A percentile compares a stretch with the other conserved stretches of the same genome.
Evolutionary conservation across 306 rosid genomes (phyloP).

Genomic region (Pterocarpus macrocarpus): DNA sequence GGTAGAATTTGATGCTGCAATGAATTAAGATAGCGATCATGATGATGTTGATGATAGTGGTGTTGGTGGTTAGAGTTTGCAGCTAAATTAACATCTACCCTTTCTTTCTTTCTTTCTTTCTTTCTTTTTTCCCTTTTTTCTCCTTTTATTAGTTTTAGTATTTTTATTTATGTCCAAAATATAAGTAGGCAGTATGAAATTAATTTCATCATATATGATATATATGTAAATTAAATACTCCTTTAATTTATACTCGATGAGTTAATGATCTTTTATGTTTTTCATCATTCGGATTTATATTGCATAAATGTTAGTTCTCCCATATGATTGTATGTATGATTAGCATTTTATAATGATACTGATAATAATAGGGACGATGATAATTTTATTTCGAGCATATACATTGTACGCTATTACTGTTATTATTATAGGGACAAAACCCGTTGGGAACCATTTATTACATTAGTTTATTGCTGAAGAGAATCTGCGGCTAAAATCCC

Average conservation of each 20-base stretch:
- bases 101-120: neutral
- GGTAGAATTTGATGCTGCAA: neutral
- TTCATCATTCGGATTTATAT: neutral
- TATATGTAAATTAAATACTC: constrained; percentile 41
- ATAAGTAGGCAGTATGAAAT: constrained; percentile 33
- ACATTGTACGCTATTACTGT: neutral
- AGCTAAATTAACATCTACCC: constrained; percentile 35
- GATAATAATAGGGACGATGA: constrained; percentile 10
- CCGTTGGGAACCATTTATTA: constrained; percentile 27
- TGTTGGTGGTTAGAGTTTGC: constrained; percentile 35
- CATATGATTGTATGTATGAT: constrained; percentile 46
- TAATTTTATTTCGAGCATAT: constrained; percentile 17
- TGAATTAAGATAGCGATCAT: constrained; percentile 1
- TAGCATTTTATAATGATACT: constrained; percentile 25
- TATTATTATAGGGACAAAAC: constrained; percentile 27
- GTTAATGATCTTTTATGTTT: constrained; percentile 31
- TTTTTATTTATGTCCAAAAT: constrained; percentile 31
- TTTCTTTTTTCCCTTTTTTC: neutral
- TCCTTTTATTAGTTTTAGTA: neutral
- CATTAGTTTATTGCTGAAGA: constrained; percentile 35
- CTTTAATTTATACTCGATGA: constrained; percentile 32
- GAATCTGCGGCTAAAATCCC: constrained; percentile 37
- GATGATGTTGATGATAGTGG: constrained; percentile 3
- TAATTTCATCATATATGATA: constrained; percentile 50
- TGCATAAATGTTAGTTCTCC: constrained; percentile 6